Conservation (phyloP, 306 rosid species). For the Medicago arabica region DNA sequence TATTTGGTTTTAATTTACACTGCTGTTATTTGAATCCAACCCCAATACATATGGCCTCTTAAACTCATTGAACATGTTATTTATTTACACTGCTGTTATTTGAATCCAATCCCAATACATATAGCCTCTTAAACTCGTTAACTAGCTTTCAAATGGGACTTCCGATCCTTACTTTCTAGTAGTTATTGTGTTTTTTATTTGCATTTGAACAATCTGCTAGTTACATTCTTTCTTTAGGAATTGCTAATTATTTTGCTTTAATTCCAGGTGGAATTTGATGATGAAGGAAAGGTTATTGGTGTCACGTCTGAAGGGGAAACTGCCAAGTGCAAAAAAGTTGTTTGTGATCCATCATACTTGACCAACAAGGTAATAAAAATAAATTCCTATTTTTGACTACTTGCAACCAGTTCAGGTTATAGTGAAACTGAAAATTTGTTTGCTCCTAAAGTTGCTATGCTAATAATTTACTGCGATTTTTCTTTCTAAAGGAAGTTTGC, state of each 20-base stretch:
- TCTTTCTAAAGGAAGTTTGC: constrained; percentile 23
- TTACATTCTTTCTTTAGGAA: constrained; percentile 25
- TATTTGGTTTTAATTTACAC: constrained; percentile 5
- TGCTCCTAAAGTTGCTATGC: constrained; percentile 7
- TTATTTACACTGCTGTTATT: background rate
- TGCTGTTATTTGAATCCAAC: background rate
- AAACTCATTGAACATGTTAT: constrained; percentile 19
- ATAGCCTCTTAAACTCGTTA: constrained; percentile 19
- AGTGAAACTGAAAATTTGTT: constrained; percentile 1
- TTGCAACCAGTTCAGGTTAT: constrained; percentile 37
- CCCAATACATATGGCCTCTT: constrained; percentile 24
- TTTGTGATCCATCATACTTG: constrained; percentile 97
- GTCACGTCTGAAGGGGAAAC: constrained; percentile 99
- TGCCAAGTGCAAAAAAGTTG: constrained; percentile 92
- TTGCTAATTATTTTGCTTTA: constrained; percentile 38
- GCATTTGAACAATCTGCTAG: constrained; percentile 11
- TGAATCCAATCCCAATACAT: constrained; percentile 12
- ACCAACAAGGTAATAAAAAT: constrained; percentile 69
- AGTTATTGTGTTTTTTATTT: constrained; percentile 30
- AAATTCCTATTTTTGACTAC: constrained; percentile 17
- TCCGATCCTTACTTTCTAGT: background rate
- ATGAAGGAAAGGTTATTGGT: constrained; percentile 81
- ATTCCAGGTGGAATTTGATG: constrained; percentile 90
- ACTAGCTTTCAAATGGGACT: constrained; percentile 27
- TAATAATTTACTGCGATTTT: background rate